phyloP scores from a whole-genome alignment of 805 yeast genomes.

The Zygoascus tannicola region DNA sequence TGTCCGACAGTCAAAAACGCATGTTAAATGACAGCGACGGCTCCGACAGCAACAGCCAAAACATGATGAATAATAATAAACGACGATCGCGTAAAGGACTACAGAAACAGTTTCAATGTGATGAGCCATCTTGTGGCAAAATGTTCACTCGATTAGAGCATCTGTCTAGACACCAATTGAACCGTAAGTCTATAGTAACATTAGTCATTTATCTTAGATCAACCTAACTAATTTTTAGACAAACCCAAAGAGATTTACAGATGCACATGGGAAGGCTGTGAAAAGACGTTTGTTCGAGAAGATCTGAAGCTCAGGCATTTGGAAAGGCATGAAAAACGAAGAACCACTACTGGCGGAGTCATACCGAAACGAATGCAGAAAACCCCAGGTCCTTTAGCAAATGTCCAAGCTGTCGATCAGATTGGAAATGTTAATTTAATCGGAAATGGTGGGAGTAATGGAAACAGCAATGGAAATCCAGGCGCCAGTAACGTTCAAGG shows the following conservation, averaged over 20 bases:
- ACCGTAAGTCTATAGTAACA: constrained; percentile 15
- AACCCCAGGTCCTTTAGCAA: not conserved
- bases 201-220: not conserved
- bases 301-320: constrained; percentile 27
- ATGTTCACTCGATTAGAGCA: constrained; percentile 24
- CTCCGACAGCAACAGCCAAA: not conserved
- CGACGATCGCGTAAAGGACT: constrained; percentile 5
- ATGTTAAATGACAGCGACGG: not conserved
- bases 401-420: not conserved
- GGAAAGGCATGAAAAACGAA: constrained; percentile 24
- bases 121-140: constrained; percentile 21
- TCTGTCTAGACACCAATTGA: constrained; percentile 22
- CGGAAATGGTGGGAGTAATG: not conserved
- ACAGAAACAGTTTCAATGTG: constrained; percentile 21
- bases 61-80: not conserved
- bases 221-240: constrained; percentile 1
- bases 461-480: not conserved
- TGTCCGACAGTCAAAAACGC: not conserved
- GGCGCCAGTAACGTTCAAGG: not conserved
- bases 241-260: constrained; percentile 28
- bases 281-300: constrained; percentile 28
- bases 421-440: no score
- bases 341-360: constrained; percentile 5
- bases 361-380: constrained; percentile 2
- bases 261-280: constrained; percentile 28